A percentile compares a stretch with the other conserved stretches of the same genome.
Evolutionary conservation across 495 filamentous ascomycete genomes (phyloP).

Genomic region (Penicillium antarcticum): DNA sequence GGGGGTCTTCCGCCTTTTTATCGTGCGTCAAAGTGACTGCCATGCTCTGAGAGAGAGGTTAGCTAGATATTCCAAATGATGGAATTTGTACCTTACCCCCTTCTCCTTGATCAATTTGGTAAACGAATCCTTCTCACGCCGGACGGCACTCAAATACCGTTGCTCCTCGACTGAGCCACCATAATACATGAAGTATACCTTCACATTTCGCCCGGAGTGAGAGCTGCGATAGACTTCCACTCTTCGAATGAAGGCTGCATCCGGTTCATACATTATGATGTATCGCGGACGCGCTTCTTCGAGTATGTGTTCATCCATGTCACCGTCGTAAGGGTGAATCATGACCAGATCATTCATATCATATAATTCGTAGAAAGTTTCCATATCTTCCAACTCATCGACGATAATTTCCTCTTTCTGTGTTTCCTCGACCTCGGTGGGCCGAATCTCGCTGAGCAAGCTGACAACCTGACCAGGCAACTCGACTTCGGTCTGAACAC

Average conservation of each 20-base stretch:
- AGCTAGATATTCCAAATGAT: neutral
- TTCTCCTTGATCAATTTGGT: slow-evolving; percentile 91
- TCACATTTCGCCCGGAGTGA: slow-evolving; percentile 81
- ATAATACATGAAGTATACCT: slow-evolving; percentile 96
- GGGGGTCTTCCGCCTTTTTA: slow-evolving; percentile 71
- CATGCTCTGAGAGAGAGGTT: slow-evolving; percentile 57
- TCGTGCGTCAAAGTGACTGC: slow-evolving; percentile 78
- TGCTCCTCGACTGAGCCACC: slow-evolving; percentile 94
- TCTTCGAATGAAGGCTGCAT: slow-evolving; percentile 89
- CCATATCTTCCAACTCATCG: slow-evolving; percentile 86
- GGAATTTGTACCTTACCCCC: slow-evolving; percentile 44
- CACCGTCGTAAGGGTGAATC: slow-evolving; percentile 89
- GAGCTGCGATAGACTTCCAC: slow-evolving; percentile 96
- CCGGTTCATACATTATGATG: slow-evolving; percentile 98
- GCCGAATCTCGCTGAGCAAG: slow-evolving; percentile 63
- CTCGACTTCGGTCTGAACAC: slow-evolving; percentile 76
- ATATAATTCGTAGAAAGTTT: slow-evolving; percentile 88
- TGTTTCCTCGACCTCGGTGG: slow-evolving; percentile 58
- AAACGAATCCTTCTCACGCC: slow-evolving; percentile 93
- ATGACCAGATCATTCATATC: slow-evolving; percentile 88
- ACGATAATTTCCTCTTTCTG: slow-evolving; percentile 71
- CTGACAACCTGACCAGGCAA: slow-evolving; percentile 68
- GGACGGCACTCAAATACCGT: slow-evolving; percentile 81
- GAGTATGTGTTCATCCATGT: slow-evolving; percentile 92
- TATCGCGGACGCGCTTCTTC: slow-evolving; percentile 92